Conservation (phyloP, 2,329 filamentous ascomycete species). For the Nannizziopsis barbatae region DNA sequence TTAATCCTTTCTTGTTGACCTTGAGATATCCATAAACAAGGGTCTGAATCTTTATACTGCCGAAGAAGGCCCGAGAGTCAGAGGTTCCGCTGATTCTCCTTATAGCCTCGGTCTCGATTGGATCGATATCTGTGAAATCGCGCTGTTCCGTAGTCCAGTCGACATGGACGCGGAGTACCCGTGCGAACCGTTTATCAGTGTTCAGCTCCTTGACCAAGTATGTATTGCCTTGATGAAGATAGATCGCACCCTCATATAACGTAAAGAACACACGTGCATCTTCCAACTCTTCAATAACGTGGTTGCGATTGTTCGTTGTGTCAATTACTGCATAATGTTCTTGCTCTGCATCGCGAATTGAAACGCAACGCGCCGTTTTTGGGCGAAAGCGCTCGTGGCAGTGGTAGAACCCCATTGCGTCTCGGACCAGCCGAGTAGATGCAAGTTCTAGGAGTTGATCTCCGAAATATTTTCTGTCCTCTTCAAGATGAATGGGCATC, state of each 20-base stretch:
- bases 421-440: constrained; percentile 59
- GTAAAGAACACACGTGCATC: constrained; percentile 91
- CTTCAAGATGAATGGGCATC: constrained; percentile 72
- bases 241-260: constrained; percentile 93
- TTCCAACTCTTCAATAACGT: constrained; percentile 82
- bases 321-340: constrained; percentile 93
- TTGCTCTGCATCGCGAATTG: constrained; percentile 80
- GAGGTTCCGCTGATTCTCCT: constrained; percentile 53
- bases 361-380: constrained; percentile 67
- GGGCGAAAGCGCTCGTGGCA: constrained; percentile 82
- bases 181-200: constrained; percentile 68
- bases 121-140: constrained; percentile 89
- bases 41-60: constrained; percentile 72
- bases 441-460: constrained; percentile 60
- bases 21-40: constrained; percentile 97
- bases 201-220: constrained; percentile 86
- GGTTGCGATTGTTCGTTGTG: constrained; percentile 64
- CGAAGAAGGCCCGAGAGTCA: constrained; percentile 65
- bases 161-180: constrained; percentile 78
- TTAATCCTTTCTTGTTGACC: constrained; percentile 70
- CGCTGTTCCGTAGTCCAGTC: constrained; percentile 92
- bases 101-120: constrained; percentile 81
- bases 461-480: constrained; percentile 72
- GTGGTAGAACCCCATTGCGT: constrained; percentile 74
- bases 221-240: constrained; percentile 86